Conservation (phyloP, 371 early-diverging fungal genomes). For the Mycotypha africana region DNA sequence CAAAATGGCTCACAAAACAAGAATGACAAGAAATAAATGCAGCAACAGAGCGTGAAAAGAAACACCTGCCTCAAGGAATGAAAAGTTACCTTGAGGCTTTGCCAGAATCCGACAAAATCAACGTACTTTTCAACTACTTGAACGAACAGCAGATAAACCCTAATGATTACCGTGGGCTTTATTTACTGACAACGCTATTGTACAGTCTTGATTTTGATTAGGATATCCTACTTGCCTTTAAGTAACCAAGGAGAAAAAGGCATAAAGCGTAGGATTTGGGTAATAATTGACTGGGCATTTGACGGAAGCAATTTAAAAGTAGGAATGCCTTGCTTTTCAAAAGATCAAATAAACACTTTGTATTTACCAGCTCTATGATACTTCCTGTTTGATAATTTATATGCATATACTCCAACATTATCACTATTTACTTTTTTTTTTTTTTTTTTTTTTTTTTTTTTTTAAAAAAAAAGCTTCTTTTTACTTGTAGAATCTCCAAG, state of each 20-base stretch:
- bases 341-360: constrained; percentile 1
- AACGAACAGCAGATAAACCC: constrained; percentile 4
- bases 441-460: too few relatives aligned
- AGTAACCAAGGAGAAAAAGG: constrained; percentile 6
- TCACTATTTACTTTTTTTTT: neutral
- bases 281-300: constrained; percentile 7
- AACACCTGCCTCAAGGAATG: constrained; percentile 4
- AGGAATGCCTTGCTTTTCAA: constrained; percentile 3
- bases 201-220: constrained; percentile 7
- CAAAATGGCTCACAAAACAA: constrained; percentile 4
- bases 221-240: constrained; percentile 1
- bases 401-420: constrained; percentile 1
- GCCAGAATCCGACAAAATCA: constrained; percentile 2
- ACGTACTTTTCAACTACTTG: constrained; percentile 3
- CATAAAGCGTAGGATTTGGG: constrained; percentile 2
- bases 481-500: too few relatives aligned
- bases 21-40: constrained; percentile 2
- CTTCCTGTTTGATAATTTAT: neutral
- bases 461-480: too few relatives aligned
- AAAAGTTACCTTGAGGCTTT: constrained; percentile 4
- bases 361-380: constrained; percentile 1
- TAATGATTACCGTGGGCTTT: neutral
- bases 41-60: constrained; percentile 3
- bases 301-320: constrained; percentile 1
- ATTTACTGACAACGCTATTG: constrained; percentile 6